phyloP scores from a whole-genome alignment of 2,329 filamentous ascomycete genomes.

The Colletotrichum viniferum region DNA sequence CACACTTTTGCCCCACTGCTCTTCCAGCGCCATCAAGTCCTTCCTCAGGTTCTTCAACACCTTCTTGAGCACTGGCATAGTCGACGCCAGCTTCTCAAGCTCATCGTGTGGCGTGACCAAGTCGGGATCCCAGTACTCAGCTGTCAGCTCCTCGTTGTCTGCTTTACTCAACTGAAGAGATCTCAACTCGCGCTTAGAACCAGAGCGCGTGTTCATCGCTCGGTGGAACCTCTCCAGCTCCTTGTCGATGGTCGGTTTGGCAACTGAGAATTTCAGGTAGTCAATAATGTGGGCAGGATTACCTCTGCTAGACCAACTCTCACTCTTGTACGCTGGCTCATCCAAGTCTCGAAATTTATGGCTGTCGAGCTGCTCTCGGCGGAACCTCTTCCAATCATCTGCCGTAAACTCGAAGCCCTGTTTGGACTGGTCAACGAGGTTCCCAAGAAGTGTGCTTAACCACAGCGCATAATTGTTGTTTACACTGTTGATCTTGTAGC shows the following conservation, averaged over 20 bases:
- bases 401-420: conserved; percentile 55
- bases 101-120: conserved; percentile 35
- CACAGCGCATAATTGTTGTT: conserved; percentile 44
- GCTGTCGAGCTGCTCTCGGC: conserved; percentile 27
- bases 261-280: conserved; percentile 60
- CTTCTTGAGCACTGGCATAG: conserved; percentile 30
- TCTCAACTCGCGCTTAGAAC: neutral
- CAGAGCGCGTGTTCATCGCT: neutral
- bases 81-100: conserved; percentile 34
- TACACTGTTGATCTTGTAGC: conserved; percentile 63
- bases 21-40: conserved; percentile 32
- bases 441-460: conserved; percentile 56
- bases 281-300: conserved; percentile 62
- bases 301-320: conserved; percentile 28
- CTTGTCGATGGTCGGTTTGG: conserved; percentile 43
- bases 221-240: conserved; percentile 39
- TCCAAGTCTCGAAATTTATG: conserved; percentile 13
- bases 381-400: conserved; percentile 44
- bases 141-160: neutral
- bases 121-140: conserved; percentile 39
- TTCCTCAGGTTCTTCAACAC: conserved; percentile 37
- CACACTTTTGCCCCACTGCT: conserved; percentile 34
- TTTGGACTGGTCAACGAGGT: conserved; percentile 63
- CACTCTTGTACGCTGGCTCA: conserved; percentile 50
- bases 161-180: neutral